Base-by-base conservation (phyloP, 768 basidiomycete genomes). In the Rhodosporidiobolus odoratus region DNA sequence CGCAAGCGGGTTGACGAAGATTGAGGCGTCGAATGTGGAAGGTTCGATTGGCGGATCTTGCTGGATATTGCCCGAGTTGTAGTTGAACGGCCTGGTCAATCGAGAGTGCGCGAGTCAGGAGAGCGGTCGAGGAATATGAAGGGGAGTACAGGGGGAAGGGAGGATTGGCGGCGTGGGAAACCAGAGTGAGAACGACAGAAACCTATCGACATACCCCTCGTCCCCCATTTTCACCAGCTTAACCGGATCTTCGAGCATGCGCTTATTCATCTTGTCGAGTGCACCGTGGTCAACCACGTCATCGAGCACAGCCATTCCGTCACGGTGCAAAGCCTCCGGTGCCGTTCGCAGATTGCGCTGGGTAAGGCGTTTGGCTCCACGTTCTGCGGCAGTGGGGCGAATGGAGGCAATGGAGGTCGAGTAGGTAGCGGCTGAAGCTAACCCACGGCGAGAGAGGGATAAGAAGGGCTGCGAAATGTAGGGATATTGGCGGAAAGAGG, bases 1-100 rank as follows among this genome's bases (percentile, higher is more conserved):
- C 4, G 54, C 54, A 27, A 56, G 54, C 54, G 54, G 54, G 35
- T 56, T 56, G 54, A 56, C 34, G 54, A 56, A 56, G 54, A 37
- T 56, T n/a, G 35, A 37, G 6, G 34, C 34, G 54, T 56, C n/a
- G 21, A 21, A 56, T 15, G 54, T 56, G 34, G 19, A 4, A 3
- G 54, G 54, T 37, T 37, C 54, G 17, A 56, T 7, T 7, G 34
- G 35, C 17, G 54, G 54, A 27, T 56, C 54, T 21, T 37, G 34
- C 35, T 56, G 54, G 19, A 37, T 37, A 37, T 56, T 56, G 34
- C 35, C 34, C 35, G 35, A 35, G 34, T 56, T 37, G 54, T 56
- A 54, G 52, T 54, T 54, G 52, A 54, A 54, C 10, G 52, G 52
- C 19, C 52, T 54, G 52, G n/a, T n/a, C n/a, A n/a, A n/a, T n/a